phyloP scores from a whole-genome alignment of 768 basidiomycete genomes.

The Trametes coccinea region DNA sequence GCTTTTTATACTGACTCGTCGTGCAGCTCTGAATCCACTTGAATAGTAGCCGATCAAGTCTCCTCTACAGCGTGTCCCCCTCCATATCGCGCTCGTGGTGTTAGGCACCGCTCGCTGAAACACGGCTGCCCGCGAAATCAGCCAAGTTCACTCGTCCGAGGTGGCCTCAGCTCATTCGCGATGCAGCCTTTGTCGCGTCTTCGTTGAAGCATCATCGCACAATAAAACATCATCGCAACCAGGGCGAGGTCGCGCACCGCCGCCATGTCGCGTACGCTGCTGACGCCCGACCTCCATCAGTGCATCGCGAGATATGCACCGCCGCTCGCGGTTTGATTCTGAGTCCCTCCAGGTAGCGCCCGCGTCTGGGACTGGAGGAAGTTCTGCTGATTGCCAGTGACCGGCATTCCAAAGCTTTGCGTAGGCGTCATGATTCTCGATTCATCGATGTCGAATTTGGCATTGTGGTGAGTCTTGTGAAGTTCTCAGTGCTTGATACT shows the following conservation, averaged over 20 bases:
- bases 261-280: constrained; percentile 1
- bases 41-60: not conserved
- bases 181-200: too few species aligned
- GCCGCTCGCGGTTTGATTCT: not conserved
- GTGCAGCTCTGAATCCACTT: too few species aligned
- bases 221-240: not conserved
- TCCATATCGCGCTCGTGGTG: not conserved
- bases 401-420: too few species aligned
- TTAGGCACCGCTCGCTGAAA: constrained; percentile 3
- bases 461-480: too few species aligned
- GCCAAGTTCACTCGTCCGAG: not conserved
- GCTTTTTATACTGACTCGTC: not conserved
- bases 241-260: not conserved
- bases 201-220: not conserved
- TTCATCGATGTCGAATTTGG: too few species aligned
- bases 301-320: not conserved
- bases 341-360: too few species aligned
- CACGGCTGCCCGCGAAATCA: not conserved
- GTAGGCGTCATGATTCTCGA: too few species aligned
- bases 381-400: too few species aligned
- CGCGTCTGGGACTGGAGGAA: too few species aligned
- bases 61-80: not conserved
- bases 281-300: not conserved
- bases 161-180: not conserved
- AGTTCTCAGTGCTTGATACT: too few species aligned